A percentile compares a stretch with the other conserved stretches of the same genome.
phyloP scores from a whole-genome alignment of 2,329 filamentous ascomycete species.

The Fusarium xylarioides region DNA sequence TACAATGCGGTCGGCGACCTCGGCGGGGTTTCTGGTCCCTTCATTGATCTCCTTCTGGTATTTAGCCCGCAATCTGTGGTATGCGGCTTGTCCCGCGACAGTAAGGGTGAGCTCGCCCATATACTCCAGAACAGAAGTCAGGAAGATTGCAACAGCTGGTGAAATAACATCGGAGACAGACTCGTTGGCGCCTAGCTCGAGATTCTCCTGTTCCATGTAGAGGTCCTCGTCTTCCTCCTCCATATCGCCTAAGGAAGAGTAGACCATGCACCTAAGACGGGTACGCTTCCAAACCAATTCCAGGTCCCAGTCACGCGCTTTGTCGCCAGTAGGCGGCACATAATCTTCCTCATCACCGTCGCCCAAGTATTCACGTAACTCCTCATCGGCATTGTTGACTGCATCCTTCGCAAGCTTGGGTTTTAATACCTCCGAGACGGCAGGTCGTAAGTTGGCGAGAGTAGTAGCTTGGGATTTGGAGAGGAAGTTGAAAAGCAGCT shows the following conservation, averaged over 20 bases:
- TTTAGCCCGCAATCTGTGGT: conserved; percentile 69
- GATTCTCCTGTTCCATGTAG: conserved; percentile 81
- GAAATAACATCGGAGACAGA: conserved; percentile 76
- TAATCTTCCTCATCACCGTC: conserved; percentile 79
- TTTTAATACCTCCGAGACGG: conserved; percentile 87
- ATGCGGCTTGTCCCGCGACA: conserved; percentile 87
- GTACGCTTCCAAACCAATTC: conserved; percentile 95
- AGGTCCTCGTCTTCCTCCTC: conserved; percentile 97
- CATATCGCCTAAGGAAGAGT: conserved; percentile 94
- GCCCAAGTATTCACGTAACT: conserved; percentile 87
- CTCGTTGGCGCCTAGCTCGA: conserved; percentile 67
- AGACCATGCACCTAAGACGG: conserved; percentile 95
- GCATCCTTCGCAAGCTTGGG: conserved; percentile 87
- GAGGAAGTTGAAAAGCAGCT: conserved; percentile 92
- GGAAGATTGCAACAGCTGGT: conserved; percentile 91
- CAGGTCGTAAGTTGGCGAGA: conserved; percentile 78
- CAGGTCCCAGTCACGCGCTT: conserved; percentile 78
- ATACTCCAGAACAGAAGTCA: conserved; percentile 94
- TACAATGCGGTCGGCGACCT: conserved; percentile 72
- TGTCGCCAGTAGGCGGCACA: conserved; percentile 61
- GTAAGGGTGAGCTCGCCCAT: conserved; percentile 90
- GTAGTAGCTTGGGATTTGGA: conserved; percentile 80
- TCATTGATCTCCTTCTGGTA: conserved; percentile 68
- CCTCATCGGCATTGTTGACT: conserved; percentile 83
- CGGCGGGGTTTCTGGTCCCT: conserved; percentile 55